phyloP scores from a whole-genome alignment of 306 rosid genomes.

The Arachis hypogaea region DNA sequence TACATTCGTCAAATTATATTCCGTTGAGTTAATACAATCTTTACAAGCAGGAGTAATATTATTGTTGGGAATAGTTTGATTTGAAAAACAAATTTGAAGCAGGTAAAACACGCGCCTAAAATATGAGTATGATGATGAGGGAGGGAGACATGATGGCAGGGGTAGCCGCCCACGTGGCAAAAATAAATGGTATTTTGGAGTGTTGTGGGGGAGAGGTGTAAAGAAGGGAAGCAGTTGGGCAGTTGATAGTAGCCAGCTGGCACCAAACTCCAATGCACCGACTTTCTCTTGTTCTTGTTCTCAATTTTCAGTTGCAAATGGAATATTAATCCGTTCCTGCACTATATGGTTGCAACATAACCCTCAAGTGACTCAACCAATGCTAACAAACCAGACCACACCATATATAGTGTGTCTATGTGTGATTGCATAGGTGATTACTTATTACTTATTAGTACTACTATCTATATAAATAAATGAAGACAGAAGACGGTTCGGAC shows the following conservation, averaged over 20 bases:
- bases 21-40: background rate
- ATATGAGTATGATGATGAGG: background rate
- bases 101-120: background rate
- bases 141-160: background rate
- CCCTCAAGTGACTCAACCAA: background rate
- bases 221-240: slow-evolving; percentile 62
- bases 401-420: no score
- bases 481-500: background rate
- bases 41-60: no score
- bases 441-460: no score
- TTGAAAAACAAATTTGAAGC: background rate
- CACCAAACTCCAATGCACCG: slow-evolving; percentile 53
- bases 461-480: background rate
- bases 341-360: background rate
- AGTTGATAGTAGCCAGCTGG: slow-evolving; percentile 65
- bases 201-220: slow-evolving; percentile 4
- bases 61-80: no score
- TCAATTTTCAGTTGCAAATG: background rate
- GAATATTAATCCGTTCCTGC: no score
- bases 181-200: slow-evolving; percentile 24
- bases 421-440: background rate
- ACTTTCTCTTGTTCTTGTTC: slow-evolving; percentile 20
- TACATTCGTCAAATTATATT: background rate
- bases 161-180: slow-evolving; percentile 51
- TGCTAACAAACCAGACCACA: background rate